phyloP scores from a whole-genome alignment of 805 yeast genomes.

The Yamadazyma endophytica region DNA sequence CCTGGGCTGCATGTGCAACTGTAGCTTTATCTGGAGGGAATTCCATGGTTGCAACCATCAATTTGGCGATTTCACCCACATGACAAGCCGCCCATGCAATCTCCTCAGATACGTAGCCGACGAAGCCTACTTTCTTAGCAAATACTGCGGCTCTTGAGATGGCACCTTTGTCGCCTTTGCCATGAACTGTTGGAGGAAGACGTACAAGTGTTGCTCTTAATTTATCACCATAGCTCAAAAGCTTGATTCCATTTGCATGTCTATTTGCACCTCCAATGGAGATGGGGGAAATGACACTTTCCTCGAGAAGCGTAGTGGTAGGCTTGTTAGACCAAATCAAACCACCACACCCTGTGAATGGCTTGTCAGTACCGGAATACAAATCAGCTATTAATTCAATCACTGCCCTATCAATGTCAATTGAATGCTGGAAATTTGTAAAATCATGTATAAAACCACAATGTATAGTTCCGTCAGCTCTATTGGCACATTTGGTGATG shows the following conservation, averaged over 20 bases:
- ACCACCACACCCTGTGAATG: slow-evolving; percentile 13
- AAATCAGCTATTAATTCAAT: slow-evolving; percentile 22
- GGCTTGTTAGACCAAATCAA: too few species aligned
- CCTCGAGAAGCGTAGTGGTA: too few species aligned
- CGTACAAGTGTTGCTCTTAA: slow-evolving; percentile 21
- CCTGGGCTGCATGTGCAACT: slow-evolving; percentile 7
- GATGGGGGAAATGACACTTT: too few species aligned
- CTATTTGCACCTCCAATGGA: slow-evolving; percentile 1
- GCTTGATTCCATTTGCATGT: background rate
- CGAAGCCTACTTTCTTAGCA: slow-evolving; percentile 26
- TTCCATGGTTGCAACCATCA: slow-evolving; percentile 14
- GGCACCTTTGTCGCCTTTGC: slow-evolving; percentile 22
- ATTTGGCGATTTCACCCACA: slow-evolving; percentile 25
- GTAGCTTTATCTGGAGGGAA: slow-evolving; percentile 9
- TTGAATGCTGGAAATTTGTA: slow-evolving; percentile 11
- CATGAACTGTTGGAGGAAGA: slow-evolving; percentile 33
- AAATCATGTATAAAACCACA: slow-evolving; percentile 32
- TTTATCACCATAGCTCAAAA: slow-evolving; percentile 11
- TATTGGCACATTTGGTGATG: slow-evolving; percentile 20
- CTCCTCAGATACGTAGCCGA: slow-evolving; percentile 29
- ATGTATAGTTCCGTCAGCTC: slow-evolving; percentile 35
- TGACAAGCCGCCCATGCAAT: slow-evolving; percentile 28
- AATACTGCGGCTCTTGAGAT: slow-evolving; percentile 16
- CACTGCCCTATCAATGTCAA: slow-evolving; percentile 21
- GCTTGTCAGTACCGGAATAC: slow-evolving; percentile 22